Percentiles rank a stretch among this genome's conserved stretches.
Evolutionary conservation across 2,329 filamentous ascomycete species (phyloP).

Genomic region (Gaeumannomyces sp.): DNA sequence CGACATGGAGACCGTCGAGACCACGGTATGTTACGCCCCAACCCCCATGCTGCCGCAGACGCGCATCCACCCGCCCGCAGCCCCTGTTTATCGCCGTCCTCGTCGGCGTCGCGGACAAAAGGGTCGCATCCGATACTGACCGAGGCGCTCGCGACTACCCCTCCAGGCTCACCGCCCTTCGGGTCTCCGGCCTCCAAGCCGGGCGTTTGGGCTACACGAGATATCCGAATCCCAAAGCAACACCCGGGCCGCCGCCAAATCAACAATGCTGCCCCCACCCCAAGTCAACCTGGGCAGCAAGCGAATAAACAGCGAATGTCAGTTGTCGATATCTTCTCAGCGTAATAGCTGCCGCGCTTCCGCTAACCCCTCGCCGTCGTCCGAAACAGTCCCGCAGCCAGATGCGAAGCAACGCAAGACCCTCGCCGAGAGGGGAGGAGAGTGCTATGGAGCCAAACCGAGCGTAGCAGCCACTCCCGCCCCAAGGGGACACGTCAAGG

Average conservation of each 20-base stretch:
- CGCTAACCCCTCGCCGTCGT: not conserved
- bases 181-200: constrained; percentile 17
- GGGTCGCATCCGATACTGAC: not conserved
- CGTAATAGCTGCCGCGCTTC: not conserved
- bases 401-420: constrained; percentile 54
- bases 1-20: constrained; percentile 15
- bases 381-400: constrained; percentile 40
- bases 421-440: constrained; percentile 46
- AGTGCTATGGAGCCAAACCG: constrained; percentile 36
- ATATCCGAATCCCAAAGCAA: constrained; percentile 58
- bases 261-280: constrained; percentile 27
- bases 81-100: not conserved
- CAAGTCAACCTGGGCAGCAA: constrained; percentile 37
- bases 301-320: constrained; percentile 27
- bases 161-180: constrained; percentile 6
- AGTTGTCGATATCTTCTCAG: not conserved
- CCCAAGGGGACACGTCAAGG: constrained; percentile 32
- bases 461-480: constrained; percentile 27
- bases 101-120: constrained; percentile 4
- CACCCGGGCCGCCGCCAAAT: constrained; percentile 30
- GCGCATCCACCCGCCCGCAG: not conserved
- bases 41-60: not conserved
- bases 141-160: not conserved
- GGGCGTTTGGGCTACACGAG: constrained; percentile 37
- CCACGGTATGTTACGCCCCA: constrained; percentile 21